phyloP scores from a whole-genome alignment of 768 basidiomycete species.

The Pleurotus sapidus region DNA sequence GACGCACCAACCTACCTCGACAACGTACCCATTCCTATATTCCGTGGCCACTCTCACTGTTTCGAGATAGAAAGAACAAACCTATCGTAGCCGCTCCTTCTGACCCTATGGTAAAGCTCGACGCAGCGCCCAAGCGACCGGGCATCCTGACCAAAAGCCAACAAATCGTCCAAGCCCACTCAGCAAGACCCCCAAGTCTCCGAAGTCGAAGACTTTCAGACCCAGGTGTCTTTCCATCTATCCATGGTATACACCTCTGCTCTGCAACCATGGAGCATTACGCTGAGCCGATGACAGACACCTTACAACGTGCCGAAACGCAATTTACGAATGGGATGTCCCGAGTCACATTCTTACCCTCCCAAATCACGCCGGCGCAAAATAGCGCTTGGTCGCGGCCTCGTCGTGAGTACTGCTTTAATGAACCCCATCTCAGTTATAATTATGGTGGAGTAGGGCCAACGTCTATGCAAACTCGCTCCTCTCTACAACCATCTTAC shows the following conservation, averaged over 20 bases:
- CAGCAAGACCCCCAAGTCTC: background rate
- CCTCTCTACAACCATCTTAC: constrained; percentile 4
- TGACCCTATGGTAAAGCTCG: constrained; percentile 2
- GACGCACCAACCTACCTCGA: constrained; percentile 1
- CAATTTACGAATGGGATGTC: background rate
- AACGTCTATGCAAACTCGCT: background rate
- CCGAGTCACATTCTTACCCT: constrained; percentile 3
- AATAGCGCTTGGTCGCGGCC: background rate
- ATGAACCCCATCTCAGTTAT: background rate
- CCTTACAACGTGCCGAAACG: background rate
- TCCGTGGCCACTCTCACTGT: constrained; percentile 2
- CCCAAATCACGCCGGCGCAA: background rate
- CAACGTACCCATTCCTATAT: background rate
- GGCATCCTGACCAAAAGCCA: constrained; percentile 5
- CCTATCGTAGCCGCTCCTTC: background rate
- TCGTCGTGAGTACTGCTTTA: too few relatives aligned
- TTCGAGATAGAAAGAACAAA: background rate
- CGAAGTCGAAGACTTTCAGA: constrained; percentile 2
- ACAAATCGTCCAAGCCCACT: background rate
- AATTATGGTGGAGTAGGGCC: background rate
- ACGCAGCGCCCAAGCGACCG: constrained; percentile 1
- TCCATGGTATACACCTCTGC: background rate
- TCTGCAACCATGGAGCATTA: background rate
- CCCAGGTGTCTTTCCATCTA: constrained; percentile 1
- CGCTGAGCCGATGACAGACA: background rate